phyloP scores from a whole-genome alignment of 805 yeast species.

The Candida saitoana region DNA sequence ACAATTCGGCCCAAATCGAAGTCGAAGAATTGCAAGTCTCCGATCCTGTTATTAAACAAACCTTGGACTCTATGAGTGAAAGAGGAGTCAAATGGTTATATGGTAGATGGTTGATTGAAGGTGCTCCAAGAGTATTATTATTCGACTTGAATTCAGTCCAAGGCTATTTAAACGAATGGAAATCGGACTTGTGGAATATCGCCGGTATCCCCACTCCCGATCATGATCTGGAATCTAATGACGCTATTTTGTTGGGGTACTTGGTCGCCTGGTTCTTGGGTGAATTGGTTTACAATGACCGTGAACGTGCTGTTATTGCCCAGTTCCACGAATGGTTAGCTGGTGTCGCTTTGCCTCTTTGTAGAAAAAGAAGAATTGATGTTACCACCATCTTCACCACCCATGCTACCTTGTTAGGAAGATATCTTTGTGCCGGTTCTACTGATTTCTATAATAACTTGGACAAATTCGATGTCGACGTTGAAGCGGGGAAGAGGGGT shows the following conservation, averaged over 20 bases:
- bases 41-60: slow-evolving; percentile 51
- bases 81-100: slow-evolving; percentile 81
- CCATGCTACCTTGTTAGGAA: slow-evolving; percentile 92
- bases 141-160: slow-evolving; percentile 81
- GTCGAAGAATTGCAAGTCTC: slow-evolving; percentile 69
- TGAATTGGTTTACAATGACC: slow-evolving; percentile 80
- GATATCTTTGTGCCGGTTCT: slow-evolving; percentile 94
- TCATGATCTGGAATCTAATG: slow-evolving; percentile 82
- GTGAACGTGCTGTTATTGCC: slow-evolving; percentile 82
- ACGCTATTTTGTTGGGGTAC: slow-evolving; percentile 89
- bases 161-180: slow-evolving; percentile 81
- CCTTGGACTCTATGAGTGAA: slow-evolving; percentile 73
- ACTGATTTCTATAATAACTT: slow-evolving; percentile 94
- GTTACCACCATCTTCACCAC: slow-evolving; percentile 95
- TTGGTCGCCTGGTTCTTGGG: slow-evolving; percentile 96
- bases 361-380: slow-evolving; percentile 87
- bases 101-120: slow-evolving; percentile 96
- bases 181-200: slow-evolving; percentile 82
- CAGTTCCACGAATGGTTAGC: slow-evolving; percentile 99
- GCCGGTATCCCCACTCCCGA: slow-evolving; percentile 94
- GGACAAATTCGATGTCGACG: slow-evolving; percentile 87
- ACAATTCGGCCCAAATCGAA: slow-evolving; percentile 69
- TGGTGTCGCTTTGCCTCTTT: slow-evolving; percentile 89
- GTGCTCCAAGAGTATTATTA: slow-evolving; percentile 89
- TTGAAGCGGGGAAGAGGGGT: slow-evolving; percentile 97